Base-by-base conservation (phyloP, 345 rosid genomes). In the Hibiscus syriacus region DNA sequence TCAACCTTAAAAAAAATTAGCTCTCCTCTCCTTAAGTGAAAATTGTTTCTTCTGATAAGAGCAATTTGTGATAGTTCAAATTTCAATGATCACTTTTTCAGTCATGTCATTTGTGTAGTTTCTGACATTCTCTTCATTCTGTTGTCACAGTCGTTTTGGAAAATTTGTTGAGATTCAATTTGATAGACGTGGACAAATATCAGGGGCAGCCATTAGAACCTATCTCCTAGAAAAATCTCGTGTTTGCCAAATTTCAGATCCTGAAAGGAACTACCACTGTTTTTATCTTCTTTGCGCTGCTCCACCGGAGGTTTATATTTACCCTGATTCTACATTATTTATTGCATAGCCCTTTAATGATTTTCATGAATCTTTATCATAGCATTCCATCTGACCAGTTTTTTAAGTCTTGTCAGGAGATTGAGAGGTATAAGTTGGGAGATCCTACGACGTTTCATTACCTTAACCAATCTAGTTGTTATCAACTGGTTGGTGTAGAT, bases 141-240 rank as follows among this genome's bases (percentile, higher is more conserved):
- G 30, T 43, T 81, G 69, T 56, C 20, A 54, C 89, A 92, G 98
- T 70, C 96, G 98, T 71, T 92, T 92, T 59, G 97, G 98, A 63
- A 92, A 92, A 81, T 92, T 92, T 79, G 97, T 90, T 62, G 92
- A 92, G 78, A 88, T 92, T 74, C 98, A 92, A 13, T 92, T 92
- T 70, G 91, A 92, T 75, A 76, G 77, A 7, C 65, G 17, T 34
- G 97, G 98, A 61, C 82, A 84, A 78, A 92, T 92, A 83, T 90
- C 97, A 25, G 96, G 98, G 68, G 98, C 96, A 29, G 98, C 97
- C 60, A 88, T 92, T 65, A 83, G 95, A 82, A 90, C 98, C 23
- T 92, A 92, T 82, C 95, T 92, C 72, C 78, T 92, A 12, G 98
- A 92, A 84, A 88, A 87, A 86, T 92, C 97, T 76, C 96, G 98